Base-by-base conservation (phyloP, 2,329 filamentous ascomycete species). In the Xylariales sp. region DNA sequence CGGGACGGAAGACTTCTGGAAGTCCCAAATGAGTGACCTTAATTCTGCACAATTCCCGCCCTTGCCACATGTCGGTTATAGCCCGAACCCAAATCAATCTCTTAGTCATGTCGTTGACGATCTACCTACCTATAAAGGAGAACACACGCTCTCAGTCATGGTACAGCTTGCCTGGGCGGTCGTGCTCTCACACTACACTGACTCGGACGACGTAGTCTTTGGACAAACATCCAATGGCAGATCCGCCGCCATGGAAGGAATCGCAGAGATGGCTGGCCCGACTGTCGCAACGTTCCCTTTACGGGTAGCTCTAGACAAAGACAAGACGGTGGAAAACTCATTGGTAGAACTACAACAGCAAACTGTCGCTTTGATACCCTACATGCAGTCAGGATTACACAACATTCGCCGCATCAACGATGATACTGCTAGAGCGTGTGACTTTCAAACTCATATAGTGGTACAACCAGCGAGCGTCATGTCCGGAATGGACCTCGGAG, bases 151-250 rank as follows among this genome's bases (percentile, higher is more conserved):
- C 23, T 54, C 67, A 43, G n/a, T 18, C 41, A 62, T 65, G 53
- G 39, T 69, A 36, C 58, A 63, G 23, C 16, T 63, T 41, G 57
- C 67, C 7, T 69, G 62, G 67, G 67, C 62, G 16, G 8, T 69
- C 1, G 34, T 69, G 3, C 32, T 59, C 5, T 62, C 67, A 14
- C 52, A 50, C 36, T 65, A 65, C 43, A 62, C 67, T 3, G 62
- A 55, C 32, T 50, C 62, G 2, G 41, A 41, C 3, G 67, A 69
- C 48, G 67, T 63, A 4, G 57, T 65, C 14, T 65, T 65, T 39
- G 67, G 67, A 12, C 39, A 55, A 3, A 65, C 54, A 28, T 43
- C 41, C 5, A 23, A 58, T 41, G 67, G 67, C 16, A 23, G 66
- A 50, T 41, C 23, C 18, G 55, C 56, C 28, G 43, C 23, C 5